Evolutionary conservation across 805 yeast species (phyloP), one percentile per base, ranked within the genome.

Genomic region (Candida mattraensis): DNA sequence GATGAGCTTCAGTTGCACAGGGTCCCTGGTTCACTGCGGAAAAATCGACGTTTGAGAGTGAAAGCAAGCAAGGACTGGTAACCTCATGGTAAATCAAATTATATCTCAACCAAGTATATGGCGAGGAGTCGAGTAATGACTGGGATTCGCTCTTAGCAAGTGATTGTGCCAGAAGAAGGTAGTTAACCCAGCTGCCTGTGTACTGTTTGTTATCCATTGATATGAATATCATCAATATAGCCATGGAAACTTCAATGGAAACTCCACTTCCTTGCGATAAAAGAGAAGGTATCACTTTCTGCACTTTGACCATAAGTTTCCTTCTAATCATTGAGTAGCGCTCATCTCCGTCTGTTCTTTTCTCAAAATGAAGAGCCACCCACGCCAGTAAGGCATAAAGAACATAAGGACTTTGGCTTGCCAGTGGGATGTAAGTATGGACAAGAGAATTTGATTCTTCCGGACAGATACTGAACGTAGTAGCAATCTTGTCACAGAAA

Each of bases 321-420:
- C 33, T 19, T 22, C 32, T 30, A 12, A 37, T 18, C 7, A 5
- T 4, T 7, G 25, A 11, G 31, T 31, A 37, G n/a, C 17, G 28
- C 8, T 9, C 17, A 13, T 13, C 24, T 12, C 40, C 36, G 11
- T 9, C 25, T 6, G 25, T 6, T 6, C 12, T 27, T 21, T 31
- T 33, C 21, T 33, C 38, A 33, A 38, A 22, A 29, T 38, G 38
- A 5, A 38, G 18, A 14, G 42, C 18, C 4, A 33, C 38, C 42
- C 42, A 38, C 3, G 42, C 35, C 17, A 38, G 23, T 18, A 38
- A 19, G 6, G 35, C 28, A 18, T 23, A 33, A 9, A 38, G 17
- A 28, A 38, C 42, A 25, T 33, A 16, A 4, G 28, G n/a, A 24
- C 29, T 38, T 16, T 33, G 28, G 3, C 8, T 24, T 3, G 42